Conservation (phyloP, 164 flowering plant genomes). For the Stephania cephalantha region DNA sequence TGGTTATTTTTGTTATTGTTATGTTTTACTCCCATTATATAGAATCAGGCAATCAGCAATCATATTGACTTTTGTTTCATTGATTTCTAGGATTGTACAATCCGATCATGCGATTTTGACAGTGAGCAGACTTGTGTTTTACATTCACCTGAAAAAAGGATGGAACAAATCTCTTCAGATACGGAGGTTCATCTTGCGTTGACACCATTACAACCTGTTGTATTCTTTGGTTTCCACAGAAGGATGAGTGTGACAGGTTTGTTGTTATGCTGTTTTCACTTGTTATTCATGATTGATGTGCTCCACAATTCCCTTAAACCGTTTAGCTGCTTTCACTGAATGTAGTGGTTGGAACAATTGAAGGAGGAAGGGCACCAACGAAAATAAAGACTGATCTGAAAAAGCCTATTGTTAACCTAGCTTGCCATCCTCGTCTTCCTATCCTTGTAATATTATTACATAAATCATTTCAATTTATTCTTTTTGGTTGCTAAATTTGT, state of each 20-base stretch:
- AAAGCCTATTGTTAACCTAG: conserved; percentile 93
- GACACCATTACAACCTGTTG: conserved; percentile 96
- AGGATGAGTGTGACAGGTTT: conserved; percentile 99
- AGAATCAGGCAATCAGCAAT: not conserved
- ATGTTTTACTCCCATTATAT: not conserved
- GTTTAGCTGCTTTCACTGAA: conserved; percentile 17
- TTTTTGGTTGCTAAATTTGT: not conserved
- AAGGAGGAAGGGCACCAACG: conserved; percentile 93
- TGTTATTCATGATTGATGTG: conserved; percentile 1
- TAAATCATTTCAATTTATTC: not conserved
- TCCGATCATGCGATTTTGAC: conserved; percentile 96
- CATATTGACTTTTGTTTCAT: not conserved
- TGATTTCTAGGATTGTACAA: conserved; percentile 76
- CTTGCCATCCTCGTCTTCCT: conserved; percentile 98
- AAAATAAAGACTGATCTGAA: conserved; percentile 97
- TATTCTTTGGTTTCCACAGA: conserved; percentile 88
- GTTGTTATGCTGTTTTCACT: conserved; percentile 6
- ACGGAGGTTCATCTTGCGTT: conserved; percentile 96
- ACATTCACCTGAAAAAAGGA: conserved; percentile 95
- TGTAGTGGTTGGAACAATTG: conserved; percentile 96
- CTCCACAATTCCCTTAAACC: conserved; percentile 15
- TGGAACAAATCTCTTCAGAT: conserved; percentile 71
- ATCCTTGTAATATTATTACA: conserved; percentile 52
- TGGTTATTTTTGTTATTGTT: not conserved
- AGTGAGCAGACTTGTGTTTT: conserved; percentile 88